These are phyloP conservation scores for Capillidium rhysosporum DNA, from an alignment of 371 early-diverging fungal species.

Conservation along the genomic window DNA sequence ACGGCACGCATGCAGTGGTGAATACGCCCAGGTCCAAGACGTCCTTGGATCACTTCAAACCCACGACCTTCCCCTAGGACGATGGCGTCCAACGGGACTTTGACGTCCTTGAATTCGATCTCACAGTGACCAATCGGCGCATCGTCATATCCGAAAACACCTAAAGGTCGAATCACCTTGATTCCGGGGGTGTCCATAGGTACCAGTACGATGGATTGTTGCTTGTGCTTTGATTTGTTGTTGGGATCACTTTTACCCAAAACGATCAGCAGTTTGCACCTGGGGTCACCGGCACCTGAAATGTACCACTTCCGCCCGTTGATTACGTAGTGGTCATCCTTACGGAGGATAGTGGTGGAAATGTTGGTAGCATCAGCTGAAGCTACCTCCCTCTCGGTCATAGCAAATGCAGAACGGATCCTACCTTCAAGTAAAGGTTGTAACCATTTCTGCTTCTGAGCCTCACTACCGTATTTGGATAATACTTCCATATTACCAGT, in stretches of 20 bases:
- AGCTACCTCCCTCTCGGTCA: constrained; percentile 89
- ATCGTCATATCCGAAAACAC: constrained; percentile 88
- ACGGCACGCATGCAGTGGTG: constrained; percentile 70
- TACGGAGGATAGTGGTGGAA: constrained; percentile 44
- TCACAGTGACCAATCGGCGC: constrained; percentile 91
- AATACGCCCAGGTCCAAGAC: constrained; percentile 59
- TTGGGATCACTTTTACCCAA: constrained; percentile 70
- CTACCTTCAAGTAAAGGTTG: constrained; percentile 66
- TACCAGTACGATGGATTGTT: constrained; percentile 78
- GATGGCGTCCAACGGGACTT: constrained; percentile 70
- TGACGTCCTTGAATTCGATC: constrained; percentile 70
- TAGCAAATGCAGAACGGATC: constrained; percentile 92
- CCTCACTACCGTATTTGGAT: constrained; percentile 75
- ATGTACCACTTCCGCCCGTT: constrained; percentile 97
- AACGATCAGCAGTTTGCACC: constrained; percentile 68
- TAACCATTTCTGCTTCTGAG: constrained; percentile 72
- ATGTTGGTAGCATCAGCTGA: constrained; percentile 95
- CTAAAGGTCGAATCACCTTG: constrained; percentile 61
- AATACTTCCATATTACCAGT: constrained; percentile 98
- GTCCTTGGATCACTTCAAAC: constrained; percentile 90
- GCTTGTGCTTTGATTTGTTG: constrained; percentile 49
- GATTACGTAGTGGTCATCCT: constrained; percentile 50
- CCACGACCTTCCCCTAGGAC: constrained; percentile 89
- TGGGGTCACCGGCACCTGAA: constrained; percentile 81
- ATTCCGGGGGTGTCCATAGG: constrained; percentile 77